Conservation (phyloP, 169 alveolate genomes). For the Cryptosporidium sp. region DNA sequence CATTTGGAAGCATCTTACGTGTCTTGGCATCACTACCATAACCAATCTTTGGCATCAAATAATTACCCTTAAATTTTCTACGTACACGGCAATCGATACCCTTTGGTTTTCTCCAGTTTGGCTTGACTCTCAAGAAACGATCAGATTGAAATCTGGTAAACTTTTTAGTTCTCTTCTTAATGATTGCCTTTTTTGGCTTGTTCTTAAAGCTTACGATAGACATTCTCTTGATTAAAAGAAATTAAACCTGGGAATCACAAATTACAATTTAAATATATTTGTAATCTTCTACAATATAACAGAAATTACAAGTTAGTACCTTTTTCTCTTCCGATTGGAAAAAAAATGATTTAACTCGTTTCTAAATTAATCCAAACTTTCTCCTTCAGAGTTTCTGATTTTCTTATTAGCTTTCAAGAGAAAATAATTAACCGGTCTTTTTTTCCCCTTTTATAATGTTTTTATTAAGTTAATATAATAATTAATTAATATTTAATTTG, state of each 20-base stretch:
- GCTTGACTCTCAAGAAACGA: constrained; percentile 92
- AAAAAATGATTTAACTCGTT: background rate
- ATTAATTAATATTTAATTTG: background rate
- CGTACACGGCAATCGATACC: constrained; percentile 98
- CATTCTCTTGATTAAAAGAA: constrained; percentile 6
- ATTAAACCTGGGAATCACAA: background rate
- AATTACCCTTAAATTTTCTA: constrained; percentile 95
- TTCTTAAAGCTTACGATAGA: constrained; percentile 11
- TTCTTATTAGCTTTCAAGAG: background rate
- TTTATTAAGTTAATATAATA: background rate
- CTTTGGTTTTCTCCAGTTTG: constrained; percentile 97
- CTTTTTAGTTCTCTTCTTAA: constrained; percentile 94
- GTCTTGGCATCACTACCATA: constrained; percentile 96
- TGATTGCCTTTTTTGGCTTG: constrained; percentile 83
- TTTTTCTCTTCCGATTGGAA: background rate
- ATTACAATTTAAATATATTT: background rate
- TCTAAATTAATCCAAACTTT: constrained; percentile 1
- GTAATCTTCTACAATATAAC: background rate
- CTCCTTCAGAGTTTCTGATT: background rate
- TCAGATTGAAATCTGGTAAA: constrained; percentile 96
- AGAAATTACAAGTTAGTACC: background rate
- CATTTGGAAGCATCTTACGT: constrained; percentile 92
- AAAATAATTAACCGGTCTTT: constrained; percentile 5
- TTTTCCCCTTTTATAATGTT: background rate
- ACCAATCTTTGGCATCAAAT: constrained; percentile 95